phyloP scores from a whole-genome alignment of 371 early-diverging fungal genomes.

The Rhizopus delemar region DNA sequence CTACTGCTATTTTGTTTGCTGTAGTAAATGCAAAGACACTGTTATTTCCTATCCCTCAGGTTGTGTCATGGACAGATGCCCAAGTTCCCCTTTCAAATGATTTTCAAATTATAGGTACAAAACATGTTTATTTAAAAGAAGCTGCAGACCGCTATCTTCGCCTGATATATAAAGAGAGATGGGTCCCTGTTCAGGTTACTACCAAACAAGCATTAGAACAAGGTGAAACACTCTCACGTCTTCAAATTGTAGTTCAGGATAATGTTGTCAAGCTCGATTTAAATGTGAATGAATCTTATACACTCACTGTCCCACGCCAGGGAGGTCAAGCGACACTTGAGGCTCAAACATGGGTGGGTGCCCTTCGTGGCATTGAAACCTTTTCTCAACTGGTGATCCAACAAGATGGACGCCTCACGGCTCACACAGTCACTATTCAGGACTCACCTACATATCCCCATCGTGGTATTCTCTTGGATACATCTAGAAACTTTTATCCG shows the following conservation, averaged over 20 bases:
- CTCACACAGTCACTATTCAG: constrained; percentile 62
- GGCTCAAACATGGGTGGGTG: constrained; percentile 76
- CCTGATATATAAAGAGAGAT: constrained; percentile 42
- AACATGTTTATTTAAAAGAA: constrained; percentile 29
- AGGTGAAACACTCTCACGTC: constrained; percentile 13
- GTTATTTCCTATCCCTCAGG: constrained; percentile 49
- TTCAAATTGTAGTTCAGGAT: constrained; percentile 35
- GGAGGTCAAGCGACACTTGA: constrained; percentile 53
- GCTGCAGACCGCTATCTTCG: constrained; percentile 42
- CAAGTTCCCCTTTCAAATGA: constrained; percentile 20
- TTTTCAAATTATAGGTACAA: constrained; percentile 29
- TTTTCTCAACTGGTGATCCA: constrained; percentile 68
- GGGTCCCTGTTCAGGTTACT: constrained; percentile 40
- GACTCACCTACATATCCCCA: constrained; percentile 71
- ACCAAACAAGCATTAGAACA: constrained; percentile 11
- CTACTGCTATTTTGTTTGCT: constrained; percentile 26
- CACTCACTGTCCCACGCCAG: constrained; percentile 52
- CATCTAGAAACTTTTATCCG: constrained; percentile 76
- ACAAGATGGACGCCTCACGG: constrained; percentile 33
- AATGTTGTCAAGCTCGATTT: constrained; percentile 41
- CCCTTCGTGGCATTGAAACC: constrained; percentile 77
- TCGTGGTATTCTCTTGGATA: constrained; percentile 78
- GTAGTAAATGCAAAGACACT: constrained; percentile 36
- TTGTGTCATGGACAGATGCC: constrained; percentile 40
- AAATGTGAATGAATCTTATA: constrained; percentile 70